These are phyloP conservation scores for Astragalus membranaceus DNA, from an alignment of 306 rosid species.

Conservation along the genomic window DNA sequence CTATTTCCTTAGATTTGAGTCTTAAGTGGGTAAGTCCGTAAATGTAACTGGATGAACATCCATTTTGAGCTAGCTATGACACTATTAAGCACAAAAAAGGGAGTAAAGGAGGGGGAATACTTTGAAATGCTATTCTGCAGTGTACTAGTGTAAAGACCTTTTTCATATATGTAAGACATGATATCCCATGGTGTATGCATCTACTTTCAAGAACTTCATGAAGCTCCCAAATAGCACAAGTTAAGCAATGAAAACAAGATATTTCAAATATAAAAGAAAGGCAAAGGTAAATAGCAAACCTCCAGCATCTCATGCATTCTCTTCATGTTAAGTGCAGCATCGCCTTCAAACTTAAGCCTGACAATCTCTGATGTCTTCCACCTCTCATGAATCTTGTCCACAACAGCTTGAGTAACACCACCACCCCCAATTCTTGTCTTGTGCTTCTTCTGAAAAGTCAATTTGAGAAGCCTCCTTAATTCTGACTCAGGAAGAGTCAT, in stretches of 20 bases:
- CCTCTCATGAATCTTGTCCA: conserved; percentile 76
- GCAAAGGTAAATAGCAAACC: conserved; percentile 46
- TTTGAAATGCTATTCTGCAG: not conserved
- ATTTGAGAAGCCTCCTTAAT: conserved; percentile 64
- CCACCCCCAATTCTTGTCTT: conserved; percentile 82
- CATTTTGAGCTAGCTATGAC: too few relatives aligned
- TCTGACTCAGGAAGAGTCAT: conserved; percentile 91
- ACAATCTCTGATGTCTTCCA: conserved; percentile 86
- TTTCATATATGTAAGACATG: not conserved
- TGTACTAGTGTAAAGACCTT: not conserved
- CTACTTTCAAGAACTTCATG: not conserved
- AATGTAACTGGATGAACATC: too few relatives aligned
- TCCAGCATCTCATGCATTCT: conserved; percentile 93
- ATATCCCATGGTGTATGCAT: not conserved
- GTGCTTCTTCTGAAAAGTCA: conserved; percentile 89
- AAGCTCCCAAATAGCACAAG: not conserved
- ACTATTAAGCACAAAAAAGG: too few relatives aligned
- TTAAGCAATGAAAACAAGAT: not conserved
- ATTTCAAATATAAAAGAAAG: conserved; percentile 1
- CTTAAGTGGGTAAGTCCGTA: too few relatives aligned
- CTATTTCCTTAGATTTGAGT: too few relatives aligned
- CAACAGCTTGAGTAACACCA: conserved; percentile 87
- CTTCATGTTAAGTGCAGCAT: conserved; percentile 91
- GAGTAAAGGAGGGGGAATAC: not conserved
- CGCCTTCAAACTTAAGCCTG: conserved; percentile 82